These are phyloP conservation scores for Spathaspora jeffriesii DNA, from an alignment of 1,139 yeast species.

Conservation along the genomic window DNA sequence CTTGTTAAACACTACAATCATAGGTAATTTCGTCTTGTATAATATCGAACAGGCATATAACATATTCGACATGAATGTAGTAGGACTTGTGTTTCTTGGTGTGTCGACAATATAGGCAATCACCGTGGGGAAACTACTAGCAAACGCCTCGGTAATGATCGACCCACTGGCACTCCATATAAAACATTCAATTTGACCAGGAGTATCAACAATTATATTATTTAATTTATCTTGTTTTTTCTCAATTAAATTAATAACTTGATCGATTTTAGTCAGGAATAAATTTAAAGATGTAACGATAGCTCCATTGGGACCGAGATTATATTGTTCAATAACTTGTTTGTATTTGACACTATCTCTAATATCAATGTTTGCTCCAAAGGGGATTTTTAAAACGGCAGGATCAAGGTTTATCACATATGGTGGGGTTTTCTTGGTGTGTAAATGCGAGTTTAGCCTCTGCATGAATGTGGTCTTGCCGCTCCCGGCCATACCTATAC, in stretches of 20 bases:
- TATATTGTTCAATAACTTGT: slow-evolving; percentile 92
- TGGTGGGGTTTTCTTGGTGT: slow-evolving; percentile 69
- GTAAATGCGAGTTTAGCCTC: slow-evolving; percentile 85
- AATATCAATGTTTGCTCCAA: slow-evolving; percentile 92
- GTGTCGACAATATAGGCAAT: slow-evolving; percentile 96
- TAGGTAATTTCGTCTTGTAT: slow-evolving; percentile 94
- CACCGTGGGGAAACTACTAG: slow-evolving; percentile 93
- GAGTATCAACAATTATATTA: slow-evolving; percentile 91
- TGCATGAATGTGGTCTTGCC: slow-evolving; percentile 99
- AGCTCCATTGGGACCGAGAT: slow-evolving; percentile 97
- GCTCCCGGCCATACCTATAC: slow-evolving; percentile 97
- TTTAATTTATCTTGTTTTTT: slow-evolving; percentile 66
- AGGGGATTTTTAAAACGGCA: slow-evolving; percentile 91
- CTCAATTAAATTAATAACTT: slow-evolving; percentile 84
- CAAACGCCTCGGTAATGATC: slow-evolving; percentile 95
- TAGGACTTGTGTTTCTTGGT: slow-evolving; percentile 90
- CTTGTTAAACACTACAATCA: slow-evolving; percentile 96
- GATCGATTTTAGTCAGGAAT: slow-evolving; percentile 95
- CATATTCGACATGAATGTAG: slow-evolving; percentile 98
- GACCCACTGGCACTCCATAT: slow-evolving; percentile 98
- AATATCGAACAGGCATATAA: slow-evolving; percentile 95
- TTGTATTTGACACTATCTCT: slow-evolving; percentile 95
- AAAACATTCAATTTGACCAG: slow-evolving; percentile 98
- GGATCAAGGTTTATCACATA: slow-evolving; percentile 96
- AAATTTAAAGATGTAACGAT: slow-evolving; percentile 93